Evolutionary conservation across 306 rosid species (phyloP), one percentile per base, ranked within the genome.

Genomic region (Dalbergia oliveri): DNA sequence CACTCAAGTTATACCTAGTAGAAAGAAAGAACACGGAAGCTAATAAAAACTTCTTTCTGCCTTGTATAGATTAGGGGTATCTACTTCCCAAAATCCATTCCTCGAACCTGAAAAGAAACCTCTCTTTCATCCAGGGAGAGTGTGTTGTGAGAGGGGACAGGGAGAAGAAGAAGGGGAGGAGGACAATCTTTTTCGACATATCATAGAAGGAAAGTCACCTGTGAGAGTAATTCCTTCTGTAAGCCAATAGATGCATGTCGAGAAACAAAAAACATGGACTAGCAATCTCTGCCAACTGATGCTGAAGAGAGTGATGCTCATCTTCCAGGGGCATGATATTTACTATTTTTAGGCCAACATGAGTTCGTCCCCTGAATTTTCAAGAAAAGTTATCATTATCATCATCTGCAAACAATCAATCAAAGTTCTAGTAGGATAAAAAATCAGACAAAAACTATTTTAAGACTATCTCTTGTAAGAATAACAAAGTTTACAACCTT

Each of bases 331-430:
- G 76, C 39, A 78, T 82, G 73, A 56, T 57, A 67, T 78, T 82
- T 89, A 73, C 79, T 62, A 85, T 82, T 68, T 88, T 88, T 88
- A 15, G 88, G 93, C 98, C 98, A 94, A 88, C 98, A 94, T 73
- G 94, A 83, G 56, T 84, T 79, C 68, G 87, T 68, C 65, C 87
- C 92, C 97, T 94, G 93, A 57, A 72, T 76, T 53, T 66, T 56
- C 31, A 57, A 65, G 75, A 90, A 76, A 53, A 23, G 44, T 67
- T 63, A 54, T 75, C 39, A 57, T 39, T 44, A 79, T 81, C 16
- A 72, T 74, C 23, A 81, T 59, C 53, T 51, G 37, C 65, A 76
- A 9, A 37, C 44, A 72, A 37, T 16, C 56, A 74, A 10, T 67
- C 51, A 43, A 64, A 57, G 77, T 50, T 51, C 41, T 14, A 63